Evolutionary conservation across 2,329 filamentous ascomycete species (phyloP).

Genomic region (Clarireedia hainanense): DNA sequence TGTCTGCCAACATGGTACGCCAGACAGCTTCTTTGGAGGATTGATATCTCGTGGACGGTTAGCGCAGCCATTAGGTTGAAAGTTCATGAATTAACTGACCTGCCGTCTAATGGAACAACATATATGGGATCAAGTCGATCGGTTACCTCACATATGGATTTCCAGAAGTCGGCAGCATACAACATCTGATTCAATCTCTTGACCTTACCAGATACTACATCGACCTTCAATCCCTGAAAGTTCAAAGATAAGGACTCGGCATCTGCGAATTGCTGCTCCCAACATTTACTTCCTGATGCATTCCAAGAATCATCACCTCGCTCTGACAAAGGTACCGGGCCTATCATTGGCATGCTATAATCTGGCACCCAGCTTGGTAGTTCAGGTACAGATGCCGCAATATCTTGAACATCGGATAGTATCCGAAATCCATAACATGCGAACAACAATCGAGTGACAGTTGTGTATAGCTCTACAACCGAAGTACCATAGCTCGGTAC

Average conservation of each 20-base stretch:
- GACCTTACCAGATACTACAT: not conserved
- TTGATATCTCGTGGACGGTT: not conserved
- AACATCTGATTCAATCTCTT: not conserved
- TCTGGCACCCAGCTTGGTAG: conserved; percentile 5
- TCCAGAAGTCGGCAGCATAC: not conserved
- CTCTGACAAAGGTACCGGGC: not conserved
- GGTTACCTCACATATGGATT: not conserved
- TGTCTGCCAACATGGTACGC: conserved; percentile 1
- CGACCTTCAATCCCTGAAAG: not conserved
- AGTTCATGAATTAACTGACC: not conserved
- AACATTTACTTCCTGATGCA: not conserved
- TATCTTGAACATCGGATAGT: conserved; percentile 1
- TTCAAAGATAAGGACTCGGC: not conserved
- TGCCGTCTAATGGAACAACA: not conserved
- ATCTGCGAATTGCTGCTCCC: not conserved
- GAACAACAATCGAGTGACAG: not conserved
- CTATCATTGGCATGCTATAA: not conserved
- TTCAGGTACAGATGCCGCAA: not conserved
- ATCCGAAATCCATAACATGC: conserved; percentile 1
- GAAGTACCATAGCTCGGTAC: not conserved
- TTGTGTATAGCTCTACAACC: not conserved
- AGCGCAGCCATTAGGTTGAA: not conserved
- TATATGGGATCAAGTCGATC: not conserved
- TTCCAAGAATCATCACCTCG: conserved; percentile 1
- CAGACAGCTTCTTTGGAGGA: conserved; percentile 1